Conservation (phyloP, 2,329 filamentous ascomycete species). For the Monilinia fructigena region DNA sequence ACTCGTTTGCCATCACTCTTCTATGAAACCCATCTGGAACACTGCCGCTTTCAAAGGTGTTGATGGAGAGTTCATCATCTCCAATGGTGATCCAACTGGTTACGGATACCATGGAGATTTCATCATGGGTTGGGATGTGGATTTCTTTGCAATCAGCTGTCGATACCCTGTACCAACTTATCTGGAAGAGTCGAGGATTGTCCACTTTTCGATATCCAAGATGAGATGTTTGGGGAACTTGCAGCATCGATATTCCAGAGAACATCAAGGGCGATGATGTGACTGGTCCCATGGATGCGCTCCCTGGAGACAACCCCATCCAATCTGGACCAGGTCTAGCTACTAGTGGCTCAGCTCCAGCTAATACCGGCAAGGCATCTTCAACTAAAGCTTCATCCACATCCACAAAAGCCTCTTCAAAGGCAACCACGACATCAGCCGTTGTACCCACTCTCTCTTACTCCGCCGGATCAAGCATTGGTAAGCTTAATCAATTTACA, state of each 20-base stretch:
- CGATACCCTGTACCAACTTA: constrained; percentile 67
- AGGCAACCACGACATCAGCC: constrained; percentile 12
- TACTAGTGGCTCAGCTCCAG: background rate
- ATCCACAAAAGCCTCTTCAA: background rate
- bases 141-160: constrained; percentile 71
- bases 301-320: constrained; percentile 65
- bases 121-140: constrained; percentile 71
- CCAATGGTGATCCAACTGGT: constrained; percentile 77
- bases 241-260: constrained; percentile 62
- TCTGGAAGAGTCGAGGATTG: constrained; percentile 73
- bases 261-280: constrained; percentile 60
- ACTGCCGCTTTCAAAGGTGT: constrained; percentile 63
- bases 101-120: constrained; percentile 80
- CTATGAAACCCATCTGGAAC: constrained; percentile 82
- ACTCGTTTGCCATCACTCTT: constrained; percentile 72
- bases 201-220: constrained; percentile 64
- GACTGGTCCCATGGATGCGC: constrained; percentile 48
- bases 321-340: constrained; percentile 44
- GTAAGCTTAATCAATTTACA: background rate
- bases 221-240: constrained; percentile 54
- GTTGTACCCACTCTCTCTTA: constrained; percentile 36
- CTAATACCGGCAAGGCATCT: constrained; percentile 19
- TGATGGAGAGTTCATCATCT: constrained; percentile 68
- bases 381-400: constrained; percentile 18
- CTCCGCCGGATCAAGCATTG: constrained; percentile 31